These are phyloP conservation scores for Cavenderia fasciculata DNA, from an alignment of 78 protist genomes.

Conservation along the genomic window DNA sequence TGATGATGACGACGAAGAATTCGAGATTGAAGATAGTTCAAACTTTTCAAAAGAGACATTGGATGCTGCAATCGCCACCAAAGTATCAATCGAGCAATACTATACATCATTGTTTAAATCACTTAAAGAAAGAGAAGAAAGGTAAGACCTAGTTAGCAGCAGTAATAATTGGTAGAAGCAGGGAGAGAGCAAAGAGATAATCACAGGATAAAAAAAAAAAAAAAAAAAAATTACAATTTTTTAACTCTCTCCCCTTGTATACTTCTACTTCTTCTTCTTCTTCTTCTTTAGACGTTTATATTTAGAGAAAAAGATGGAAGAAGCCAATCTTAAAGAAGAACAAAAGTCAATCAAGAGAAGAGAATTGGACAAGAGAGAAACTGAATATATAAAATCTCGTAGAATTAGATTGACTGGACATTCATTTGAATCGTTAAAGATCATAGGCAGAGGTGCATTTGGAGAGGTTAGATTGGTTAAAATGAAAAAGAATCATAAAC, in stretches of 20 bases:
- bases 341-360: constrained; percentile 65
- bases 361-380: constrained; percentile 77
- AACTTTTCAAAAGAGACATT: constrained; percentile 65
- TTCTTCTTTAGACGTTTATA: constrained; percentile 48
- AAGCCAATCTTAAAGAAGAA: constrained; percentile 69
- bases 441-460: constrained; percentile 89
- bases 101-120: constrained; percentile 70
- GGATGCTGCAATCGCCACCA: constrained; percentile 74
- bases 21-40: constrained; percentile 32
- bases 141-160: constrained; percentile 20
- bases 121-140: constrained; percentile 74
- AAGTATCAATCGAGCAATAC: constrained; percentile 78
- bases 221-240: no score
- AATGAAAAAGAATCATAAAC: constrained; percentile 75
- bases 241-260: no score
- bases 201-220: no score
- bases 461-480: constrained; percentile 85
- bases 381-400: constrained; percentile 73
- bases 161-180: not conserved
- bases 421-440: constrained; percentile 70
- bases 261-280: no score
- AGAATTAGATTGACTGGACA: constrained; percentile 78
- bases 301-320: constrained; percentile 72
- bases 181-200: no score
- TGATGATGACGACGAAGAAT: constrained; percentile 4